phyloP scores from a whole-genome alignment of 257 asterid genomes.

The Solanum pimpinellifolium region DNA sequence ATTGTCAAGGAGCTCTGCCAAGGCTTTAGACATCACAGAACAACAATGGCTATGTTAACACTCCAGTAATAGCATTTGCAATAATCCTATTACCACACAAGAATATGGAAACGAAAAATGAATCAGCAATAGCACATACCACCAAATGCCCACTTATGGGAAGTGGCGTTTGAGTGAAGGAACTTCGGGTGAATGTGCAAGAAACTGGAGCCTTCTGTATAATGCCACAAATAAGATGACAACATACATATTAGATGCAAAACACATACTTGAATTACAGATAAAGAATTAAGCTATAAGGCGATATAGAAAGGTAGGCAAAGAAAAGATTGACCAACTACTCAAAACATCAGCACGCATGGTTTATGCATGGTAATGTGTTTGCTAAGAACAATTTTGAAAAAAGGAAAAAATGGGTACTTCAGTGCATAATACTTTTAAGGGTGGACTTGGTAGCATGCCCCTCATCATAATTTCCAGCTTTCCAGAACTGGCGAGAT shows the following conservation, averaged over 20 bases:
- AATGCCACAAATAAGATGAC: neutral
- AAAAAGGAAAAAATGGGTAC: neutral
- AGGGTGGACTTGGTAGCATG: slow-evolving; percentile 32
- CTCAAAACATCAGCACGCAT: neutral
- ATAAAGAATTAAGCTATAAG: neutral
- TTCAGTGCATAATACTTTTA: slow-evolving; percentile 44
- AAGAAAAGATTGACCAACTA: neutral
- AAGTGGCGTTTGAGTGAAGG: slow-evolving; percentile 95
- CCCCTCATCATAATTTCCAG: slow-evolving; percentile 68
- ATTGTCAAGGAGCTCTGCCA: slow-evolving; percentile 93
- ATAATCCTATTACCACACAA: neutral
- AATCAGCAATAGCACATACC: slow-evolving; percentile 38
- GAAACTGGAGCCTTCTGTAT: slow-evolving; percentile 64
- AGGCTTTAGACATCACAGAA: slow-evolving; percentile 41
- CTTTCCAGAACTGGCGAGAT: slow-evolving; percentile 90
- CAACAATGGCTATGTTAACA: neutral
- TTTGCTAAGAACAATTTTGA: neutral
- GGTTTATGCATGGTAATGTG: neutral
- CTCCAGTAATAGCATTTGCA: neutral
- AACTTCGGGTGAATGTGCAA: slow-evolving; percentile 86
- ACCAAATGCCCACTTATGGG: slow-evolving; percentile 98
- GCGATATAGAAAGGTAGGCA: neutral
- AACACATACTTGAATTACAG: neutral
- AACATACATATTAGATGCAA: neutral
- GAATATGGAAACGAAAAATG: neutral